Base-by-base conservation (phyloP, 495 filamentous ascomycete species). In the Tetracladium marchalianum region DNA sequence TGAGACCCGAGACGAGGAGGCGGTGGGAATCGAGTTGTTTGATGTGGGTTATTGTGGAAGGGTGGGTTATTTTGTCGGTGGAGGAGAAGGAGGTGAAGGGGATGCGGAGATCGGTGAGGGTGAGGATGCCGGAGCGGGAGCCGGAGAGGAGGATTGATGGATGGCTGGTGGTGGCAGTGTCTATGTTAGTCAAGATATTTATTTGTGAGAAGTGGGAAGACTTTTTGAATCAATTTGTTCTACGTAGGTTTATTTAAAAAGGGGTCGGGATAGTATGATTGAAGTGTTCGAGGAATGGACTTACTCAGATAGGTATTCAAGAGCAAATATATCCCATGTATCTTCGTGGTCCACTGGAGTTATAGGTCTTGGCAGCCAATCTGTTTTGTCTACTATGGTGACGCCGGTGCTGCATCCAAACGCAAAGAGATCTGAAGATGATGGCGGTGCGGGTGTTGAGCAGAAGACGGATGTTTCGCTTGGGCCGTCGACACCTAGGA, bases 1-100 rank as follows among this genome's bases (percentile, higher is more conserved):
- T 43, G 6, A 57, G 38, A 11, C 57, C 57, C 4, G 54, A 43
- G 13, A 60, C 57, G n/a, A 57, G 1, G 17, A 57, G 38, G 10
- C 51, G 51, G 19, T 55, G 39, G 10, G 22, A 11, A 27, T 55
- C 49, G 39, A 57, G 31, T 12, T 52, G 49, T 31, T 49, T 55
- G 49, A 57, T 56, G 36, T 60, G 50, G 5, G 49, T 53, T 35
- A 60, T 55, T 6, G 43, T 50, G 27, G 51, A 53, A 8, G 47
- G 43, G 31, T 60, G 57, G 3, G 18, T 17, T 13, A 60, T 54
- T 6, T 18, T 40, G 15, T 54, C 51, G 13, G 47, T 41, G 18
- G 31, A 6, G 16, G 6, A 10, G 4, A 37, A 32, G 24, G 38
- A 47, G 4, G 16, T 16, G 41, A 11, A 12, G 15, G 47, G 54